phyloP scores from a whole-genome alignment of 129 eudicot species.

The Oenanthe sinensis region DNA sequence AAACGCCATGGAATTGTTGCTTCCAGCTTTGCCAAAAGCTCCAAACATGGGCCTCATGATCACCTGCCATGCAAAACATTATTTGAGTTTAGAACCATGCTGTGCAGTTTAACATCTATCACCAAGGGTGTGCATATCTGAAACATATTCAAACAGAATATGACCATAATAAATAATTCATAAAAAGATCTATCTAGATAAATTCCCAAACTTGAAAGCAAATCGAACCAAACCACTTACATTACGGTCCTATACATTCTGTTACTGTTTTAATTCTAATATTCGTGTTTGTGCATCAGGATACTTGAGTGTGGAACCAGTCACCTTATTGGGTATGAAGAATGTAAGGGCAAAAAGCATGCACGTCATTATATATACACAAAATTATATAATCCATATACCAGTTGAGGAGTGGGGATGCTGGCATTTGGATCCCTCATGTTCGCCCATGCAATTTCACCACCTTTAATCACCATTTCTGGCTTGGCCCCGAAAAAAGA shows the following conservation, averaged over 20 bases:
- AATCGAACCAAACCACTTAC: not conserved
- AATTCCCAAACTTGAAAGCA: not conserved
- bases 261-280: too few species aligned
- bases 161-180: not conserved
- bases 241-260: not conserved
- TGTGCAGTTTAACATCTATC: not conserved
- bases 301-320: not conserved
- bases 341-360: not conserved
- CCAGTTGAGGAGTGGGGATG: constrained; percentile 98
- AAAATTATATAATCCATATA: constrained; percentile 15
- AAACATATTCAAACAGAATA: not conserved
- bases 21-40: constrained; percentile 82
- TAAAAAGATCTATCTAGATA: not conserved
- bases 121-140: not conserved
- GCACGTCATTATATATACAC: not conserved
- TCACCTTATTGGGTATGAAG: not conserved
- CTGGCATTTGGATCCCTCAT: constrained; percentile 99
- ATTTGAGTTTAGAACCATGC: not conserved
- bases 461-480: constrained; percentile 90
- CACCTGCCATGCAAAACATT: constrained; percentile 35
- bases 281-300: not conserved
- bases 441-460: constrained; percentile 90
- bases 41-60: constrained; percentile 99
- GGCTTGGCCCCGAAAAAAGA: constrained; percentile 95
- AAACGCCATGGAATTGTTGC: constrained; percentile 78